Conservation (phyloP, 192 early-diverging fungal genomes). For the Tieghemiomyces parasiticus region DNA sequence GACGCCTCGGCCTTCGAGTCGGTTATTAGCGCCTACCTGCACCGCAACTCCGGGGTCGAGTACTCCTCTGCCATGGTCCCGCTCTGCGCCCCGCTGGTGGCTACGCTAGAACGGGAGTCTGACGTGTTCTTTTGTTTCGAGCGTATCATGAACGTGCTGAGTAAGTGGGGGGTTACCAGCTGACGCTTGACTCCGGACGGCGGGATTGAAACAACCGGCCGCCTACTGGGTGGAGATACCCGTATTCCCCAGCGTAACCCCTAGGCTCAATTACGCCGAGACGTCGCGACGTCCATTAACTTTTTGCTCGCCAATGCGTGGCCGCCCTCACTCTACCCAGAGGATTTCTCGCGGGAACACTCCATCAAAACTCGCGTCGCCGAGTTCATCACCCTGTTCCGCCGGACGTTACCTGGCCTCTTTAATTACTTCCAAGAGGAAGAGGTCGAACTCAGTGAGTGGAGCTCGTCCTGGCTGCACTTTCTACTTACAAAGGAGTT, state of each 20-base stretch:
- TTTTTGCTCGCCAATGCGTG: not conserved
- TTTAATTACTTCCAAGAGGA: conserved; percentile 90
- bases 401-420: conserved; percentile 31
- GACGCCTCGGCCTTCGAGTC: conserved; percentile 51
- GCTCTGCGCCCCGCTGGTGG: conserved; percentile 71
- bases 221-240: not conserved
- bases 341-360: conserved; percentile 45
- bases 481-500: conserved; percentile 70
- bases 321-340: conserved; percentile 17
- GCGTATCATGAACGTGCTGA: conserved; percentile 49
- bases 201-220: not conserved
- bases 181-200: not conserved
- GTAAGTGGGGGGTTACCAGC: conserved; percentile 18
- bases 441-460: conserved; percentile 78
- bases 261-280: not conserved
- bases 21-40: conserved; percentile 75
- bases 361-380: conserved; percentile 65
- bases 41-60: conserved; percentile 57
- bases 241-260: not conserved
- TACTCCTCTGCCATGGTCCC: conserved; percentile 61
- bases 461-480: conserved; percentile 70
- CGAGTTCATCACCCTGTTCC: conserved; percentile 56
- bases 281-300: not conserved
- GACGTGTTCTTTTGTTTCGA: conserved; percentile 77
- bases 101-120: conserved; percentile 48